Conservation (phyloP, 345 rosid species). For the Sisymbrium irio region DNA sequence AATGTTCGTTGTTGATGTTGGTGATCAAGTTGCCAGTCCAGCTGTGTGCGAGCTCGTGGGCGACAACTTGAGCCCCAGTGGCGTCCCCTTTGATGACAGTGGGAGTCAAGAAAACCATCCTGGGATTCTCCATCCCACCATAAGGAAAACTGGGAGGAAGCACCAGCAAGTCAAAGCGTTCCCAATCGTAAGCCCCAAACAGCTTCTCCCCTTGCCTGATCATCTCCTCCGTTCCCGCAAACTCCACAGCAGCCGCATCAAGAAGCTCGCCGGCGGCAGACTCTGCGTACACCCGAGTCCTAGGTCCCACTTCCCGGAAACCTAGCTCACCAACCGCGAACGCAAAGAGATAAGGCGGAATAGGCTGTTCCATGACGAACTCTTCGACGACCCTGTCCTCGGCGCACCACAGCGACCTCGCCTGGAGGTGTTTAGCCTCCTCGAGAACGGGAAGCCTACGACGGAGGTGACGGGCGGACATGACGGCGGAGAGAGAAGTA, state of each 20-base stretch:
- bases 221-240: slow-evolving; percentile 91
- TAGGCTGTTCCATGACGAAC: slow-evolving; percentile 82
- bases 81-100: slow-evolving; percentile 90
- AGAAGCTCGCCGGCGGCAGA: slow-evolving; percentile 44
- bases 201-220: slow-evolving; percentile 75
- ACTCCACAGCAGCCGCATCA: slow-evolving; percentile 78
- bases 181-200: slow-evolving; percentile 85
- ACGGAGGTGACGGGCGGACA: slow-evolving; percentile 72
- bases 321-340: slow-evolving; percentile 89
- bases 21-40: slow-evolving; percentile 96
- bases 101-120: slow-evolving; percentile 87
- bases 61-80: slow-evolving; percentile 85
- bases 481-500: slow-evolving; percentile 64
- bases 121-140: slow-evolving; percentile 93
- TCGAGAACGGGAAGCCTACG: slow-evolving; percentile 55
- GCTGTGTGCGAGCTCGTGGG: slow-evolving; percentile 90
- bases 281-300: slow-evolving; percentile 82
- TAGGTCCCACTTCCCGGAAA: slow-evolving; percentile 75
- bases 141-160: slow-evolving; percentile 93
- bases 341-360: slow-evolving; percentile 92
- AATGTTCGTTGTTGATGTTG: slow-evolving; percentile 81
- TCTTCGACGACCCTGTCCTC: slow-evolving; percentile 84
- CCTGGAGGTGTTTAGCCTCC: slow-evolving; percentile 42
- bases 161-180: slow-evolving; percentile 81
- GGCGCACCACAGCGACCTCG: slow-evolving; percentile 47